Base-by-base conservation (phyloP, 148 eudicot species). In the Gaultheria prostrata region DNA sequence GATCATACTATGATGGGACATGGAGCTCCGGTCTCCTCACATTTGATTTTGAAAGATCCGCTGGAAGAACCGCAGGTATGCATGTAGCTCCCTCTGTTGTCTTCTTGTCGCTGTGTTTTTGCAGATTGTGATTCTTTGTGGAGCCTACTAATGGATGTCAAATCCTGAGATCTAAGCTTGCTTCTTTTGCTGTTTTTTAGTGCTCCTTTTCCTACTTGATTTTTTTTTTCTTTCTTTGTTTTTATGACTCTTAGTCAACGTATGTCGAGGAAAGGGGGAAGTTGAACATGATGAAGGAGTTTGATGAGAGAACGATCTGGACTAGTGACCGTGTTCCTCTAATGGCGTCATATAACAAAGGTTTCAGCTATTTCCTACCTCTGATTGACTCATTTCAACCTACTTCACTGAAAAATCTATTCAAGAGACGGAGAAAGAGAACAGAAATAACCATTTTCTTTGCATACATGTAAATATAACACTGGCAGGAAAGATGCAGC, bases 231-330 rank as follows among this genome's bases (percentile, higher is more conserved):
- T 15, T 28, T n/a, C 45, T 17, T 32, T 74, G 15, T 24, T 48
- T 67, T 85, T 11, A 72, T 78, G 43, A 61, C 74, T 54, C 32
- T 69, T 86, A 97, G 99, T 85, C 91, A 81, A 88, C 88, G 78
- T 93, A 84, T 83, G 84, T 91, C 33, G 98, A 93, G 87, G 99
- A 93, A 90, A 92, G 94, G 87, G 98, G 96, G 30, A 90, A 89
- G 85, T 79, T 93, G 76, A 92, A 86, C 83, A 71, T 90, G 80
- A 89, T 93, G 92, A 91, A 90, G 83, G 98, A 97, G 85, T 93
- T 93, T 80, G 99, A 93, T 84, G 99, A 97, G 86, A 88, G 89
- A 88, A 97, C 96, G 45, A 95, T 97, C 80, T 97, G 99, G 99
- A 97, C 98, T 65, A 91, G 98, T 84, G 92, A 93, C 59, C 84